phyloP scores from a whole-genome alignment of 108 stramenopile genomes.

The Cylindrotheca fusiformis region DNA sequence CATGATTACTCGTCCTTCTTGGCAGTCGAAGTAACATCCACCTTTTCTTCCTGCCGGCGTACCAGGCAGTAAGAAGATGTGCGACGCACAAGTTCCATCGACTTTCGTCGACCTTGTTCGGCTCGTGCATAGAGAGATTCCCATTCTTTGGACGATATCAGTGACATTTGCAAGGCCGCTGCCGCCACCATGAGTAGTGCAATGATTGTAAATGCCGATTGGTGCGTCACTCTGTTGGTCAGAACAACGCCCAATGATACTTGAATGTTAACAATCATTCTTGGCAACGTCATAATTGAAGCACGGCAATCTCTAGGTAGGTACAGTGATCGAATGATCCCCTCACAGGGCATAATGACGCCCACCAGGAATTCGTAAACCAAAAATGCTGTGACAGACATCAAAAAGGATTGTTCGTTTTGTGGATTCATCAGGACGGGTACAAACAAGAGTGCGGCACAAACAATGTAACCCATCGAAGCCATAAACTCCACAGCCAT shows the following conservation, averaged over 20 bases:
- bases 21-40: no score
- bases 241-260: conserved; percentile 45
- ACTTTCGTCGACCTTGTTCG: not conserved
- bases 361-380: conserved; percentile 55
- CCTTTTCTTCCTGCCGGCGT: no score
- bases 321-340: conserved; percentile 61
- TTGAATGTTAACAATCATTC: conserved; percentile 53
- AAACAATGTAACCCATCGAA: conserved; percentile 43
- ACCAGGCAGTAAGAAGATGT: no score
- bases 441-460: conserved; percentile 37
- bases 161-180: conserved; percentile 36
- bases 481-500: conserved; percentile 57
- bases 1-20: no score
- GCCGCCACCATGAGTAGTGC: conserved; percentile 40
- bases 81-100: not conserved
- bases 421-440: conserved; percentile 33
- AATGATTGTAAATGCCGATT: conserved; percentile 36
- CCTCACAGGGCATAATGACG: conserved; percentile 64
- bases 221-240: conserved; percentile 34
- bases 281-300: conserved; percentile 56
- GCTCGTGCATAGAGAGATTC: conserved; percentile 26
- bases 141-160: conserved; percentile 41
- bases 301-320: conserved; percentile 48
- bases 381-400: conserved; percentile 36
- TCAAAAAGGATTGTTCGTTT: conserved; percentile 29